A percentile compares a stretch with the other conserved stretches of the same genome.
These are phyloP conservation scores for Ceratocystis alfenasii DNA, from an alignment of 2,329 filamentous ascomycete genomes.

Conservation along the genomic window DNA sequence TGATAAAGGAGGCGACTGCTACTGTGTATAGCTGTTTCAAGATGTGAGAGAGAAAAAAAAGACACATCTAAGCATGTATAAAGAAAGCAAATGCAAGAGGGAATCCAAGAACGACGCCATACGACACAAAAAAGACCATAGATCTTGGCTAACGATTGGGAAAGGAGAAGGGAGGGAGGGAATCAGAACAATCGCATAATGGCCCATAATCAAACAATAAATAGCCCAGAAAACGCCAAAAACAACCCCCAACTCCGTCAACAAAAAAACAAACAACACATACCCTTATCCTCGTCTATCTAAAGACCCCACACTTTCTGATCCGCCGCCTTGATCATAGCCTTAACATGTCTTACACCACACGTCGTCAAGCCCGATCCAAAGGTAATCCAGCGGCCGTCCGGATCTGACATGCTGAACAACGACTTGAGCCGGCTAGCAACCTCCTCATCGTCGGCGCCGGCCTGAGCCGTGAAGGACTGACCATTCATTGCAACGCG, in stretches of 20 bases:
- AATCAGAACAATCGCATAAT: conserved; percentile 1
- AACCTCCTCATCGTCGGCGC: conserved; percentile 11
- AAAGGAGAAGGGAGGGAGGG: not conserved
- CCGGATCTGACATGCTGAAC: conserved; percentile 12
- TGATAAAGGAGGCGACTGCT: no score
- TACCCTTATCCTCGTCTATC: not conserved
- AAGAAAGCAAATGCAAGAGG: not conserved
- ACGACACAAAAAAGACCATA: no score
- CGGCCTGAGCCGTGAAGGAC: conserved; percentile 18
- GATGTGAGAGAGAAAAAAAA: conserved; percentile 1
- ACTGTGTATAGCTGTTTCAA: not conserved
- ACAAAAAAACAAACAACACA: not conserved
- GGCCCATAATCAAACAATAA: not conserved
- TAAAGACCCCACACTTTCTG: conserved; percentile 20
- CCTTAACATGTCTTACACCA: conserved; percentile 18
- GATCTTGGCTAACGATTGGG: no score
- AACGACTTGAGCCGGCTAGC: conserved; percentile 11
- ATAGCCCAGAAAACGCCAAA: conserved; percentile 9
- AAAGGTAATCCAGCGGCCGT: conserved; percentile 26
- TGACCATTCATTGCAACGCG: conserved; percentile 27
- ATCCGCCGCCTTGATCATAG: conserved; percentile 22
- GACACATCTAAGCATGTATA: not conserved
- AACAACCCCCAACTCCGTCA: conserved; percentile 1
- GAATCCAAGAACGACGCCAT: no score
- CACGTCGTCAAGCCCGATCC: conserved; percentile 23